These are phyloP conservation scores for Cyanidioschyzon merolae DNA, from an alignment of 23 red algal genomes.

Conservation along the genomic window DNA sequence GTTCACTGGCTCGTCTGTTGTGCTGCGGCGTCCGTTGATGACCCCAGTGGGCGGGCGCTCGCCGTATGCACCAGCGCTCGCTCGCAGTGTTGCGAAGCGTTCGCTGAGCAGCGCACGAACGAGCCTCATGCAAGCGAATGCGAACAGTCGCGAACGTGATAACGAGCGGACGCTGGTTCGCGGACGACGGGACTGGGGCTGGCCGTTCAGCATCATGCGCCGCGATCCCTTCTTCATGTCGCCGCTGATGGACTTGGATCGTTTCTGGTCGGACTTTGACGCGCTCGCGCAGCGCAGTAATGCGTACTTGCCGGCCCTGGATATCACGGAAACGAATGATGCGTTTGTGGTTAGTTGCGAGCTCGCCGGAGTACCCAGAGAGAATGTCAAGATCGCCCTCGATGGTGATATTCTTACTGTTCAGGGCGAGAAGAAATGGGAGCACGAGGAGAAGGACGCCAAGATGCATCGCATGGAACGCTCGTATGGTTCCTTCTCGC, in stretches of 20 bases:
- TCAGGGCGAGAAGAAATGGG: constrained; percentile 17
- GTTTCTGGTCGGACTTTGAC: constrained; percentile 14
- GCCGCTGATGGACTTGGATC: constrained; percentile 8
- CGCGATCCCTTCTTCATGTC: constrained; percentile 18
- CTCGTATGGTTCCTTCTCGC: background rate
- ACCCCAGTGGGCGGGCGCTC: background rate
- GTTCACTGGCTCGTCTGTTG: background rate
- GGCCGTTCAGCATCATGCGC: constrained; percentile 8
- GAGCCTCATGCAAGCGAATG: background rate
- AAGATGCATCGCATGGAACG: constrained; percentile 11
- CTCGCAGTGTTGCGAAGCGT: background rate
- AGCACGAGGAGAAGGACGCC: constrained; percentile 1
- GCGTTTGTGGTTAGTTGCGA: background rate
- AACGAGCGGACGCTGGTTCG: background rate
- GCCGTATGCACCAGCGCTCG: no score
- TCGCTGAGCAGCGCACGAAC: background rate
- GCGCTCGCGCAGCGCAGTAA: constrained; percentile 5
- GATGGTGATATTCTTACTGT: background rate
- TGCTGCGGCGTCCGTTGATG: background rate
- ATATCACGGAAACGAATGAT: background rate
- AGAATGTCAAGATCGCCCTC: constrained; percentile 16
- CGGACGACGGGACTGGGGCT: background rate
- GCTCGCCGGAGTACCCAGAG: constrained; percentile 11
- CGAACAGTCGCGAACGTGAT: background rate
- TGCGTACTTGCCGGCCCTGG: background rate